A percentile compares a stretch with the other conserved stretches of the same genome.
Conservation (phyloP, 1,139 yeast genomes). For the Ogataea hybrid region DNA sequence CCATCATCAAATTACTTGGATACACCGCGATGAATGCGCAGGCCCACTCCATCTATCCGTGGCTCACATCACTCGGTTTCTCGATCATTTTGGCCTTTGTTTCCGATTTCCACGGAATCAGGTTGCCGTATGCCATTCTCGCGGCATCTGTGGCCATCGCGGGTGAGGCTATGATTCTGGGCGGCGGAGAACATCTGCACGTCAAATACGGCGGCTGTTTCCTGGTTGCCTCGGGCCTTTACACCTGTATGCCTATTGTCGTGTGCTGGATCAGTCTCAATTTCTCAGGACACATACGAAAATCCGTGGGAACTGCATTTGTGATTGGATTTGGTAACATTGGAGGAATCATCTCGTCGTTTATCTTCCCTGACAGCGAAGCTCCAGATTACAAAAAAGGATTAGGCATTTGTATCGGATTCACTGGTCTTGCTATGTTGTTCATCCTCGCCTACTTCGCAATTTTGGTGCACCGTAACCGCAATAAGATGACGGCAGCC, state of each 20-base stretch:
- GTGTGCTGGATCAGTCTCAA: slow-evolving; percentile 73
- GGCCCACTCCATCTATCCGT: slow-evolving; percentile 68
- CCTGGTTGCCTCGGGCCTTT: slow-evolving; percentile 62
- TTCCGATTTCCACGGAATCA: slow-evolving; percentile 47
- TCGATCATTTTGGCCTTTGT: slow-evolving; percentile 45
- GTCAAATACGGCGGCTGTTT: slow-evolving; percentile 73
- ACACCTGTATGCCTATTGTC: slow-evolving; percentile 70
- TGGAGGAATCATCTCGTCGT: slow-evolving; percentile 77
- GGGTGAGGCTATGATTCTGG: slow-evolving; percentile 56
- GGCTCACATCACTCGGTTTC: slow-evolving; percentile 62
- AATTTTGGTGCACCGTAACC: slow-evolving; percentile 41
- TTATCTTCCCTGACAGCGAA: slow-evolving; percentile 53
- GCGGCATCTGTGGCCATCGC: slow-evolving; percentile 44
- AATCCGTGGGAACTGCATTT: slow-evolving; percentile 71
- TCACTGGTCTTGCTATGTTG: slow-evolving; percentile 52
- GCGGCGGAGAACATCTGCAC: slow-evolving; percentile 29
- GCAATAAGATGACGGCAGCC: slow-evolving; percentile 37
- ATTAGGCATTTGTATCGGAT: slow-evolving; percentile 47
- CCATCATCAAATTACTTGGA: slow-evolving; percentile 56
- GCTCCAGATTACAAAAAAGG: slow-evolving; percentile 63
- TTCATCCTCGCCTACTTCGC: slow-evolving; percentile 44
- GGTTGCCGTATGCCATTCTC: slow-evolving; percentile 49
- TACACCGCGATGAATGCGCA: slow-evolving; percentile 63
- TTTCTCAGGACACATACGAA: slow-evolving; percentile 67
- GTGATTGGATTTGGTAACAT: slow-evolving; percentile 81